Evolutionary conservation across 176 grass and related monocot genomes (phyloP).

Genomic region (Aegilops longissima): DNA sequence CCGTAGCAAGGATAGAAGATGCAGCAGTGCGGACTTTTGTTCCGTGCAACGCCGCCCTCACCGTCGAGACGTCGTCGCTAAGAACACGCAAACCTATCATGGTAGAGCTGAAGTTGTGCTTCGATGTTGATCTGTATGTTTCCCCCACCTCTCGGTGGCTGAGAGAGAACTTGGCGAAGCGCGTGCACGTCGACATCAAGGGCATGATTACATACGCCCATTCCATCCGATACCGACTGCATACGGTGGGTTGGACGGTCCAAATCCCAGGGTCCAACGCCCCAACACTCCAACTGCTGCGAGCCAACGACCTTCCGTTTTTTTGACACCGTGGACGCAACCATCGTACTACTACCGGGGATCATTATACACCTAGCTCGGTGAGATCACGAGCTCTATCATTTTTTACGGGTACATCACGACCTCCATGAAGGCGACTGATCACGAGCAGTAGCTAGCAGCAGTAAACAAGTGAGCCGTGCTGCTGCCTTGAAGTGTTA

Average conservation of each 20-base stretch:
- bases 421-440: neutral
- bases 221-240: too few relatives aligned
- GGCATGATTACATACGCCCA: neutral
- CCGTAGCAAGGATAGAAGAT: too few relatives aligned
- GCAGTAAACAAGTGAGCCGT: neutral
- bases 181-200: neutral
- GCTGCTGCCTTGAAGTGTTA: neutral
- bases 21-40: too few relatives aligned
- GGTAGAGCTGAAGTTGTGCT: too few relatives aligned
- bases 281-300: too few relatives aligned
- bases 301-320: neutral
- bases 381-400: neutral
- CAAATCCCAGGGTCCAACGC: neutral
- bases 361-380: neutral
- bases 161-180: too few relatives aligned
- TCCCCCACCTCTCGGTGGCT: too few relatives aligned
- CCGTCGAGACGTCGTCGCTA: too few relatives aligned
- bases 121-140: too few relatives aligned
- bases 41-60: too few relatives aligned
- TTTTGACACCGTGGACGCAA: neutral
- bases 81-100: too few relatives aligned
- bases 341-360: neutral
- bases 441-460: neutral
- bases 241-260: neutral
- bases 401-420: neutral